Conservation (phyloP, 352 stramenopile species). For the Pythium biforme region DNA sequence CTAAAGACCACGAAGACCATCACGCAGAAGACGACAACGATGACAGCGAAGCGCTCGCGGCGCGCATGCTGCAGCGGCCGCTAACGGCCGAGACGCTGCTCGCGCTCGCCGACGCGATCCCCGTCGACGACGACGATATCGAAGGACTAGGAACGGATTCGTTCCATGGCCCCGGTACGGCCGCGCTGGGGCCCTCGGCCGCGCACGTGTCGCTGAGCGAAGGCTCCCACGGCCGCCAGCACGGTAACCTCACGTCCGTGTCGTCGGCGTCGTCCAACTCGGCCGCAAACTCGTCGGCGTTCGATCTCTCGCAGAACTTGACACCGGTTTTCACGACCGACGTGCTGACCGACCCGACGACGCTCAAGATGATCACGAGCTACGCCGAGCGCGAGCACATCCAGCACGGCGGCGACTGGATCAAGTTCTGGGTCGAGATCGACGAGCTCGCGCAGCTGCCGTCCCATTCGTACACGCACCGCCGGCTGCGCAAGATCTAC, state of each 20-base stretch:
- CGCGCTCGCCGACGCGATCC: slow-evolving; percentile 16
- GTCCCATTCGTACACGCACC: slow-evolving; percentile 79
- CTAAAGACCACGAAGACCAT: neutral
- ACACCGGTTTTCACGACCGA: slow-evolving; percentile 79
- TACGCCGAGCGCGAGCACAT: slow-evolving; percentile 63
- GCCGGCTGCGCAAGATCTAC: slow-evolving; percentile 80
- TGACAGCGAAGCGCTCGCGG: neutral
- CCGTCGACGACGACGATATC: neutral
- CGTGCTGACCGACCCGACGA: slow-evolving; percentile 66
- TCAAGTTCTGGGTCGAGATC: slow-evolving; percentile 84
- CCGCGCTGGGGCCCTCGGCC: neutral
- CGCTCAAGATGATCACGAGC: slow-evolving; percentile 69
- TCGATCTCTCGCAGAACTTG: slow-evolving; percentile 72
- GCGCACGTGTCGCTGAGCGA: slow-evolving; percentile 12
- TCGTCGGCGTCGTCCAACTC: slow-evolving; percentile 13
- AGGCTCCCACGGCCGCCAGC: neutral
- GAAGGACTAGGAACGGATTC: neutral
- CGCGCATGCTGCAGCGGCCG: slow-evolving; percentile 10
- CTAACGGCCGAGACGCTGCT: slow-evolving; percentile 19
- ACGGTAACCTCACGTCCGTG: neutral
- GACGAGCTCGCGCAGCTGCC: slow-evolving; percentile 70
- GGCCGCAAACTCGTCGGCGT: slow-evolving; percentile 18
- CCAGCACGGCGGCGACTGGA: slow-evolving; percentile 51
- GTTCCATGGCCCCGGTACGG: neutral
- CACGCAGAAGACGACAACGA: neutral